Evolutionary conservation across 2,329 filamentous ascomycete genomes (phyloP).

Genomic region (Pyricularia sp.): DNA sequence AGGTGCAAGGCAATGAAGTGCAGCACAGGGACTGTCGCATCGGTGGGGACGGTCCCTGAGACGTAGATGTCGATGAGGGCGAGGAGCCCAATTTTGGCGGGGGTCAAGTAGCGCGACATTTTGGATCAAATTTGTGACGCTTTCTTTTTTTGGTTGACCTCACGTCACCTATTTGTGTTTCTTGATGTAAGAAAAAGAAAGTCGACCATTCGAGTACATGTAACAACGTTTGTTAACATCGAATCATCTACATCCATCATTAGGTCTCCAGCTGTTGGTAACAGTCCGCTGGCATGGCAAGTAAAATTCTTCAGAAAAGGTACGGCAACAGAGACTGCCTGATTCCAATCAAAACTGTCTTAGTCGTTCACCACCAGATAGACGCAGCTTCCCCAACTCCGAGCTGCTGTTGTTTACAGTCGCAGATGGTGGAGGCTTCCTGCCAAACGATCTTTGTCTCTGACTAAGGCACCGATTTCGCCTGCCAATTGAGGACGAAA

Average conservation of each 20-base stretch:
- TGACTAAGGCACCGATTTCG: neutral
- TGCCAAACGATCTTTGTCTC: neutral
- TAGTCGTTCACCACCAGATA: neutral
- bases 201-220: neutral
- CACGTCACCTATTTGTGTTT: neutral
- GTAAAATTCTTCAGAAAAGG: neutral
- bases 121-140: neutral
- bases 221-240: neutral
- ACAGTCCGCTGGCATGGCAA: neutral
- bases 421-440: neutral
- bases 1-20: conserved; percentile 33
- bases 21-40: conserved; percentile 26
- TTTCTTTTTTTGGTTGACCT: neutral
- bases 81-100: conserved; percentile 73
- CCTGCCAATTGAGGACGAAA: neutral
- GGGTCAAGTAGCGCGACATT: conserved; percentile 62
- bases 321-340: neutral
- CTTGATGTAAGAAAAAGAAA: neutral
- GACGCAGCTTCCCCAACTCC: neutral
- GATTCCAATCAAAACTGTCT: neutral
- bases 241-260: neutral
- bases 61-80: conserved; percentile 72
- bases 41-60: conserved; percentile 38
- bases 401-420: neutral
- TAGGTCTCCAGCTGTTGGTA: neutral